phyloP scores from a whole-genome alignment of 768 basidiomycete species.

The Agrocybe pediades region DNA sequence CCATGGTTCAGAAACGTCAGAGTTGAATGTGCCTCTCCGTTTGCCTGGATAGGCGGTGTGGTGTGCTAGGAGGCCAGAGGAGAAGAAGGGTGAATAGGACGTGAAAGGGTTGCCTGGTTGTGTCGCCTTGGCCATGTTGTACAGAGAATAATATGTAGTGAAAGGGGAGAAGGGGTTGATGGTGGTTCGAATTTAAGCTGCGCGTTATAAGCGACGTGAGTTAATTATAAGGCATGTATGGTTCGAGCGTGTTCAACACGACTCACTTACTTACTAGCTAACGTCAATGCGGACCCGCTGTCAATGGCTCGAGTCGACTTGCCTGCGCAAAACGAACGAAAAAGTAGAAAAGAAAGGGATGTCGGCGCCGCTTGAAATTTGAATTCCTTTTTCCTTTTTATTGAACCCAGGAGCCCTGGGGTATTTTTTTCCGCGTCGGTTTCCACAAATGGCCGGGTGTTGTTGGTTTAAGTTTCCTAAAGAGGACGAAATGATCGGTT shows the following conservation, averaged over 20 bases:
- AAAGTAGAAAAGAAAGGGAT: not conserved
- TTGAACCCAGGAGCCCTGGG: not conserved
- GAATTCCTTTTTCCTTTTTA: not conserved
- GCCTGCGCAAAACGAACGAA: not conserved
- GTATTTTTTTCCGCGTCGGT: constrained; percentile 3
- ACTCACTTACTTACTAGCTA: constrained; percentile 2
- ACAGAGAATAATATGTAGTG: constrained; percentile 1
- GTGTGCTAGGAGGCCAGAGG: constrained; percentile 67
- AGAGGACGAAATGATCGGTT: constrained; percentile 10
- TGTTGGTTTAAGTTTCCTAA: not conserved
- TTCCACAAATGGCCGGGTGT: too few species aligned
- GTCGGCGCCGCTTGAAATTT: not conserved
- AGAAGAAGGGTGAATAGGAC: constrained; percentile 69
- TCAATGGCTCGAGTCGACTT: not conserved
- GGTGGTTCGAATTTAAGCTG: constrained; percentile 11
- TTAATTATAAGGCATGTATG: constrained; percentile 3
- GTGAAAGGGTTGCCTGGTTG: constrained; percentile 17
- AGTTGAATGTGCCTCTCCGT: constrained; percentile 19
- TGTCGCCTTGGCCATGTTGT: constrained; percentile 16
- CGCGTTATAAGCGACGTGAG: not conserved
- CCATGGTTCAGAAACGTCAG: constrained; percentile 13
- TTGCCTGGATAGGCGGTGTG: constrained; percentile 22
- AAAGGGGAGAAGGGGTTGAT: constrained; percentile 3
- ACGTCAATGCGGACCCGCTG: not conserved
- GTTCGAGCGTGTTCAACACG: constrained; percentile 1